A percentile compares a stretch with the other conserved stretches of the same genome.
Evolutionary conservation across 2,329 filamentous ascomycete species (phyloP).

Genomic region (Teratosphaeriaceae sp.): DNA sequence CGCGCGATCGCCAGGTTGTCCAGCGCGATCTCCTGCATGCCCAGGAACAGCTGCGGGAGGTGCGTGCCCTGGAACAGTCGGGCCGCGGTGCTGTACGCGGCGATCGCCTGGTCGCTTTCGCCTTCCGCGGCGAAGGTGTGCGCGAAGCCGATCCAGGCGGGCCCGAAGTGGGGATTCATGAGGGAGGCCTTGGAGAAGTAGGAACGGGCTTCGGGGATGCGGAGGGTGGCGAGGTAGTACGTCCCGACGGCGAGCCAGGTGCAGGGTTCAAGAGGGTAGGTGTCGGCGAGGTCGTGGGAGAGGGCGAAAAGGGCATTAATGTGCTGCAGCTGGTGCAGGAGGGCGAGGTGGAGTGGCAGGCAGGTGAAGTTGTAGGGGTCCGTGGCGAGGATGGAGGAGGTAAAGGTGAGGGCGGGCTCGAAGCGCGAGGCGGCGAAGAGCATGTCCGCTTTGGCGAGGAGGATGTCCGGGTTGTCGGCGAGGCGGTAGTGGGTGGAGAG

Average conservation of each 20-base stretch:
- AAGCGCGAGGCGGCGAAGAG: slow-evolving; percentile 94
- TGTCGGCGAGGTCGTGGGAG: slow-evolving; percentile 86
- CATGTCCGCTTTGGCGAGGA: slow-evolving; percentile 83
- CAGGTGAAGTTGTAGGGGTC: slow-evolving; percentile 87
- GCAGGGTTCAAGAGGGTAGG: slow-evolving; percentile 82
- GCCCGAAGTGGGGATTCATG: slow-evolving; percentile 95
- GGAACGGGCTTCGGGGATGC: slow-evolving; percentile 85
- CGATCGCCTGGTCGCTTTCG: slow-evolving; percentile 96
- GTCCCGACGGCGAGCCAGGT: slow-evolving; percentile 92
- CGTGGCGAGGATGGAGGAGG: slow-evolving; percentile 69
- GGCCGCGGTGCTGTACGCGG: slow-evolving; percentile 92
- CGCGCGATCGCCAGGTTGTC: slow-evolving; percentile 92
- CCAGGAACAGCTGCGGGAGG: slow-evolving; percentile 87
- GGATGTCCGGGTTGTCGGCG: slow-evolving; percentile 76
- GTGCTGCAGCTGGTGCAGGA: slow-evolving; percentile 77
- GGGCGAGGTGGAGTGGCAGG: slow-evolving; percentile 86
- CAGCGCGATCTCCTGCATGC: slow-evolving; percentile 96
- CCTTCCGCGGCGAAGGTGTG: slow-evolving; percentile 97
- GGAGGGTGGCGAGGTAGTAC: slow-evolving; percentile 85
- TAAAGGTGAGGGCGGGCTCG: slow-evolving; percentile 76
- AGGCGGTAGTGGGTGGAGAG: slow-evolving; percentile 92
- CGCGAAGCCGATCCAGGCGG: slow-evolving; percentile 97
- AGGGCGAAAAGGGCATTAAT: slow-evolving; percentile 88
- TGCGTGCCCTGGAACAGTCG: slow-evolving; percentile 95
- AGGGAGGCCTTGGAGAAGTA: slow-evolving; percentile 97